Conservation (phyloP, 1,139 yeast species). For the Geotrichum carabidarum region DNA sequence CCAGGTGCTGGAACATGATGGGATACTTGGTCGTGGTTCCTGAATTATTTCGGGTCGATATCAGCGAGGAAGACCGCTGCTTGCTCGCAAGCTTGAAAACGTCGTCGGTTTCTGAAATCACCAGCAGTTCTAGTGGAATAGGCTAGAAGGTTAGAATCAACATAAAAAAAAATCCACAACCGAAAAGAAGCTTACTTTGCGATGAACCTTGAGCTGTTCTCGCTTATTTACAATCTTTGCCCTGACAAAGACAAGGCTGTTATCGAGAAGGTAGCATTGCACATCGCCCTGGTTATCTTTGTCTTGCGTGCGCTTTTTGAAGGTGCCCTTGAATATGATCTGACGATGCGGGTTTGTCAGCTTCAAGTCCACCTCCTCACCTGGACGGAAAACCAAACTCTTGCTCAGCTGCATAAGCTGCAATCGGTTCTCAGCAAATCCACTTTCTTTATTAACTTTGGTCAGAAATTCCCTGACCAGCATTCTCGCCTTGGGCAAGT, state of each 20-base stretch:
- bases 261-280: conserved; percentile 79
- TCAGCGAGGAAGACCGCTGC: conserved; percentile 42
- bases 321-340: conserved; percentile 70
- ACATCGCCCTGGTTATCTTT: conserved; percentile 69
- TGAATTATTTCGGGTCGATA: conserved; percentile 27
- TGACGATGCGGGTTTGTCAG: conserved; percentile 74
- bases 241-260: conserved; percentile 77
- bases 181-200: conserved; percentile 37
- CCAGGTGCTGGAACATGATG: conserved; percentile 49
- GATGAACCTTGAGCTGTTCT: conserved; percentile 86
- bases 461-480: conserved; percentile 70
- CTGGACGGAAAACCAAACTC: conserved; percentile 62
- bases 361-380: conserved; percentile 83
- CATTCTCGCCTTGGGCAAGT: conserved; percentile 66
- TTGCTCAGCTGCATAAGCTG: conserved; percentile 82
- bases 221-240: conserved; percentile 83
- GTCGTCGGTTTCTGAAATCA: conserved; percentile 71
- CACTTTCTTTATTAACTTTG: conserved; percentile 83
- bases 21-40: conserved; percentile 42
- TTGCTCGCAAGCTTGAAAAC: conserved; percentile 24
- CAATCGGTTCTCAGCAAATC: conserved; percentile 90
- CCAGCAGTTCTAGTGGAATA: conserved; percentile 78
- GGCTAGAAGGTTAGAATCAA: conserved; percentile 42
- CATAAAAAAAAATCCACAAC: not conserved
- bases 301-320: conserved; percentile 72